Conservation (phyloP, 345 rosid species). For the Rhizophora apiculata region DNA sequence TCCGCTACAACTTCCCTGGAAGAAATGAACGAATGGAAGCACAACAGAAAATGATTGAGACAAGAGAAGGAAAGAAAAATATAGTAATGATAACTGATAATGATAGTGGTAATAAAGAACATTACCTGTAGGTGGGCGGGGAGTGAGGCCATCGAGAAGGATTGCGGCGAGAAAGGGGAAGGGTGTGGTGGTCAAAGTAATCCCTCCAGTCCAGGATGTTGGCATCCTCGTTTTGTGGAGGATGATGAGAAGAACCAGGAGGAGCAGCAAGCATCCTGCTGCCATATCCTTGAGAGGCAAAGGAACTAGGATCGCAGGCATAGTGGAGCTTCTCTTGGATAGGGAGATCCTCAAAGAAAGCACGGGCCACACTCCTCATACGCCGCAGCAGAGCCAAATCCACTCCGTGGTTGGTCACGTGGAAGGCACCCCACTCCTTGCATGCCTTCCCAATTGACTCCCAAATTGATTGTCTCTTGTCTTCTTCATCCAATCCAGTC, state of each 20-base stretch:
- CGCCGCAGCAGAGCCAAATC: conserved; percentile 45
- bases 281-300: conserved; percentile 84
- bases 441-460: conserved; percentile 54
- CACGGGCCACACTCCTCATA: conserved; percentile 36
- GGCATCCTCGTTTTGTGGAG: conserved; percentile 10
- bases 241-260: background rate
- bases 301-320: conserved; percentile 56
- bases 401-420: conserved; percentile 69
- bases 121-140: conserved; percentile 65
- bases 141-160: conserved; percentile 68
- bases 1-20: conserved; percentile 50
- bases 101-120: too few species aligned
- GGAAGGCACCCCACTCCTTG: conserved; percentile 84
- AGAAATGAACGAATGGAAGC: background rate
- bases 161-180: conserved; percentile 72
- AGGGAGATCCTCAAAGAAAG: conserved; percentile 59
- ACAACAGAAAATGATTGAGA: too few species aligned
- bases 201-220: conserved; percentile 87
- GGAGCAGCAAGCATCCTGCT: conserved; percentile 60
- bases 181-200: conserved; percentile 82
- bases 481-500: conserved; percentile 12
- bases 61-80: background rate
- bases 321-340: conserved; percentile 64
- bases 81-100: too few species aligned
- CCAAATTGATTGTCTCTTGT: conserved; percentile 13